Base-by-base conservation (phyloP, 306 rosid species). In the Prosopis cineraria region DNA sequence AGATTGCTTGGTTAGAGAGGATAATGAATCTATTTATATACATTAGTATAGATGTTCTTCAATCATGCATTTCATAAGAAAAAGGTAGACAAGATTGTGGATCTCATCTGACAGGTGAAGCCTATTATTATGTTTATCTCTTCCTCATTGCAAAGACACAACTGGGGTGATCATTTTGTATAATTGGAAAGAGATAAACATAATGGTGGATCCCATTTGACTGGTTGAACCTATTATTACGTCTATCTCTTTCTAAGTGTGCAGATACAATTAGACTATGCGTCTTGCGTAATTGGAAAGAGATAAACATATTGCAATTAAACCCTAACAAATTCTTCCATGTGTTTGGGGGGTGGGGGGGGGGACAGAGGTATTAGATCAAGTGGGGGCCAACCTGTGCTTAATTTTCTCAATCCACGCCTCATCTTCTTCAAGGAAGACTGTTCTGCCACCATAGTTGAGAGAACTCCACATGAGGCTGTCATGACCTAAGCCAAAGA, bases 401-500 rank as follows among this genome's bases (percentile, higher is more conserved):
- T 71, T 65, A 48, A 90, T 87, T 29, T 90, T 85, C 75, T 89
- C 78, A 10, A 93, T 85, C 98, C 96, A 93, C 1, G 88, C 70
- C 63, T 88, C 85, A 6, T 90, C 98, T 80, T 93, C 98, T 78
- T 93, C 94, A 0, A 93, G 84, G 83, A 93, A 93, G 0, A 93
- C 44, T 0, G 98, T 93, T 20, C 81, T 67, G 7, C 98, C 98
- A 0, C 91, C 89, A 6, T 85, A 82, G 70, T 93, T 93, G 64
- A 91, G 90, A 13, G 90, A 68, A 50, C 84, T 80, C 96, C 98
- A 93, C 98, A 93, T 89, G 22, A 89, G 89, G 71, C 96, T 90
- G 84, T 93, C 98, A 22, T 88, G 91, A n/a, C 96, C 98, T 10
- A 93, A 84, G 41, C 96, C 96, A 6, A 87, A 90, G 67, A 93